Conservation (phyloP, 148 eudicot genomes). For the Chenopodium formosanum region DNA sequence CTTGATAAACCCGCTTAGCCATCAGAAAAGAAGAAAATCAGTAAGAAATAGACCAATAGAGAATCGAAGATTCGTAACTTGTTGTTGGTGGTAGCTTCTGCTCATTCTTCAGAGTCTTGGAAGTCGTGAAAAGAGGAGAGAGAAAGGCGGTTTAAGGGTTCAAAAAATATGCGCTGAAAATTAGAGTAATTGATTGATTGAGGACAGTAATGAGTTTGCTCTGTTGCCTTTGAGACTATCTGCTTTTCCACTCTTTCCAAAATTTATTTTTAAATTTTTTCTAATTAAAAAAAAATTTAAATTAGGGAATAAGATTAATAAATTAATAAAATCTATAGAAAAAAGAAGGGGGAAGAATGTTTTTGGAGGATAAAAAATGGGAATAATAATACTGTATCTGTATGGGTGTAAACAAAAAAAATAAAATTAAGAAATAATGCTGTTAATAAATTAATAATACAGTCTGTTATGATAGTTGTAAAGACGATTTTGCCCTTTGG, state of each 20-base stretch:
- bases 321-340: not conserved
- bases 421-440: not conserved
- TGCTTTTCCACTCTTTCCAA: slow-evolving; percentile 10
- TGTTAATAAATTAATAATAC: not conserved
- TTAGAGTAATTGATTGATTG: slow-evolving; percentile 11
- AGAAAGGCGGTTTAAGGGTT: slow-evolving; percentile 39
- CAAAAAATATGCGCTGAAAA: slow-evolving; percentile 34
- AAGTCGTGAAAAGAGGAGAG: slow-evolving; percentile 36
- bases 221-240: not conserved
- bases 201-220: slow-evolving; percentile 14
- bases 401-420: not conserved
- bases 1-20: slow-evolving; percentile 51
- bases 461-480: not conserved
- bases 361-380: slow-evolving; percentile 6
- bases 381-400: not conserved
- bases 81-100: slow-evolving; percentile 26
- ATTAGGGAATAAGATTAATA: not conserved
- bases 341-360: slow-evolving; percentile 13
- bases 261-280: too few species aligned
- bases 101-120: slow-evolving; percentile 31
- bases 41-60: slow-evolving; percentile 14
- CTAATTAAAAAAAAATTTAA: not conserved
- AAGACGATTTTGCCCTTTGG: not conserved
- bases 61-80: slow-evolving; percentile 29
- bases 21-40: slow-evolving; percentile 21